Evolutionary conservation across 2,329 filamentous ascomycete genomes (phyloP).

Genomic region (Colletotrichum cereale): DNA sequence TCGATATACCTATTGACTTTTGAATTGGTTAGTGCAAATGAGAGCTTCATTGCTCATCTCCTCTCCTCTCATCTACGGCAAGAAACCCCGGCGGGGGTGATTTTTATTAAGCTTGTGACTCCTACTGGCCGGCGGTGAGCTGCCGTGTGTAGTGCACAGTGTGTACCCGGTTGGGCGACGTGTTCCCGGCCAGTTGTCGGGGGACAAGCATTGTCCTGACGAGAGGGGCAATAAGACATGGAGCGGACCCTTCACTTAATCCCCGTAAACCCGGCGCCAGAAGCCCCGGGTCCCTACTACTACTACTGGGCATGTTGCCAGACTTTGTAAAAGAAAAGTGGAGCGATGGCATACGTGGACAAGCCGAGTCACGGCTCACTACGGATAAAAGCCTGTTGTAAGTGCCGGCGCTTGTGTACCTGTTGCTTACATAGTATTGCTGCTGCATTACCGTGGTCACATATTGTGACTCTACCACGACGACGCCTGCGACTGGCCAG

Average conservation of each 20-base stretch:
- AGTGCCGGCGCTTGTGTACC: background rate
- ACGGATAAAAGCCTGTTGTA: background rate
- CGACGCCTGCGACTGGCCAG: background rate
- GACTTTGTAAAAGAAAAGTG: background rate
- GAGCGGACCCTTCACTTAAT: constrained; percentile 19
- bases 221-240: constrained; percentile 4
- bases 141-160: background rate
- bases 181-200: constrained; percentile 20
- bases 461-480: background rate
- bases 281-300: background rate
- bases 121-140: constrained; percentile 15
- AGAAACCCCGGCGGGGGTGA: constrained; percentile 4
- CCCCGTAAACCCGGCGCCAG: constrained; percentile 15
- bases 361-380: background rate
- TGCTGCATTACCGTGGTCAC: background rate
- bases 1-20: background rate
- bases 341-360: constrained; percentile 12
- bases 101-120: constrained; percentile 28
- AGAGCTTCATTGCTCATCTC: constrained; percentile 13
- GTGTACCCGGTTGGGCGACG: constrained; percentile 12
- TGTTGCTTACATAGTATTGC: background rate
- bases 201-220: constrained; percentile 28
- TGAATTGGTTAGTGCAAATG: constrained; percentile 19
- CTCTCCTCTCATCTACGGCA: constrained; percentile 2
- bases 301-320: background rate